Evolutionary conservation across 805 yeast species (phyloP), one percentile per base, ranked within the genome.

Genomic region (Pichia nanzhaoensis): DNA sequence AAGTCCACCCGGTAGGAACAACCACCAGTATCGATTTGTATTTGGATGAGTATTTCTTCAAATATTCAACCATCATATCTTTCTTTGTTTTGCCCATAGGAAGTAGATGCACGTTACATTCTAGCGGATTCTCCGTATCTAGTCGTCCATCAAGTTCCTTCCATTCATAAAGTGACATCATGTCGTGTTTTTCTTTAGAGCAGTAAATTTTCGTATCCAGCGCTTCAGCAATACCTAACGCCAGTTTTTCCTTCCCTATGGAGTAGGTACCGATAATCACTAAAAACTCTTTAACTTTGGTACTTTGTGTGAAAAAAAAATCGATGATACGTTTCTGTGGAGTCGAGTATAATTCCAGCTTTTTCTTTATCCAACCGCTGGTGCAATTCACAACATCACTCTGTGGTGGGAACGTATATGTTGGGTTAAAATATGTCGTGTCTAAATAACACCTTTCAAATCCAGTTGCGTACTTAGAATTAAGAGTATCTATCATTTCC

Each of bases 1-100:
- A 83, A 1, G 88, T 72, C 98, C 98, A 93, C 0, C 98, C 98
- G 0, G 97, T 89, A 0, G 98, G 97, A 41, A 78, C 69, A 31
- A 85, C 68, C 0, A 86, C 95, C n/a, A 84, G 69, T 35, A 87
- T 71, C 39, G 77, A 69, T 42, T 78, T 79, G 58, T 74, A 83
- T 35, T 67, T 63, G 22, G 59, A 63, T 34, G 65, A 66, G 49
- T 72, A 73, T 24, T 61, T 63, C 50, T 70, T 69, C 66, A 75
- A 76, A 50, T 82, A 80, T 20, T 65, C 66, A 12, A 70, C 62
- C 41, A 84, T 61, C 54, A 65, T 61, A 42, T 65, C 67, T 53
- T 72, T 60, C 45, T 70, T 63, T 28, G 79, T 63, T 22, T 81
- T 77, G 2, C 73, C 65, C 76, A 91, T 74, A 2, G 90, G 76